Base-by-base conservation (phyloP, 2,329 filamentous ascomycete species). In the Beauveria caledonica region DNA sequence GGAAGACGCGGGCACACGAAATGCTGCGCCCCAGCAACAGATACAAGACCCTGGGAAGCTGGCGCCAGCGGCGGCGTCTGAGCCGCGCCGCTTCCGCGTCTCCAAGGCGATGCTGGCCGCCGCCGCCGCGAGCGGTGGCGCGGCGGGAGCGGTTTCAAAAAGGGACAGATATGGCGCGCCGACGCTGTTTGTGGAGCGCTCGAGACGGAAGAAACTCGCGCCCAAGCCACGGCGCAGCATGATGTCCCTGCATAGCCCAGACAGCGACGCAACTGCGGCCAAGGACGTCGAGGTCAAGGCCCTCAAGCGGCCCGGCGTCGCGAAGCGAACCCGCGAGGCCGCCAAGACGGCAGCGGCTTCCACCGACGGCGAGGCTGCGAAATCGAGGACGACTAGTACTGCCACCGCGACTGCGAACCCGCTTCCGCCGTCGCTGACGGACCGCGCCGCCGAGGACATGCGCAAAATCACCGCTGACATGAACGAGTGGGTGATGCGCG, bases 131-230 rank as follows among this genome's bases (percentile, higher is more conserved):
- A 62, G 71, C 46, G 60, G 27, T 6, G 46, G 63, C 3, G 50
- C 65, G 11, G 63, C 66, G 45, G 61, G 70, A 6, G 72, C 73
- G 1, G 60, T 73, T 5, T 73, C 73, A 17, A 82, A 80, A 68
- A 74, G 74, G 59, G 65, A 64, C 5, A 73, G 77, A 15, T 70
- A 74, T 39, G 71, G 71, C 4, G 23, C 56, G 56, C 72, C 78
- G n/a, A 76, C 81, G 8, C 72, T 85, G 2, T 86, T 86, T 62
- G 76, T 85, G 3, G 83, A 86, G 68, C 77, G 80, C 11, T 77
- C 74, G 51, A 74, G 75, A 53, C 77, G 68, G 64, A 77, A 68
- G 67, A 72, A 68, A 23, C 62, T 63, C 8, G 60, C 60, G 60
- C 62, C 13, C 62, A 69, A 51, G 59, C 54, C 57, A 15, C 65